These are phyloP conservation scores for Panicum virgatum DNA, from an alignment of 202 grass and related monocot species.

Conservation along the genomic window DNA sequence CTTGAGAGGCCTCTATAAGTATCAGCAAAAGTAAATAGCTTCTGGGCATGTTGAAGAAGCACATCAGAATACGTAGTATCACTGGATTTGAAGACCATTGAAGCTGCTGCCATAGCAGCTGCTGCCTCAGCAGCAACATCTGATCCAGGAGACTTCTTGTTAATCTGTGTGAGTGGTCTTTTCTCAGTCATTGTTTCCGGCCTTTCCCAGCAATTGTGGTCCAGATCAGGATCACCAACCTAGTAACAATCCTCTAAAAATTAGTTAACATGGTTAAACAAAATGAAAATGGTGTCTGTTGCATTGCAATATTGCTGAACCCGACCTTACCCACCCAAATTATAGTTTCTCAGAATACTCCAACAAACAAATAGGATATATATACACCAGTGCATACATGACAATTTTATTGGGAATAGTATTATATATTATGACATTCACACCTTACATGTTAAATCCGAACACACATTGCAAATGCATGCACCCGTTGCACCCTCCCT, in stretches of 20 bases:
- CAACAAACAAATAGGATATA: constrained; percentile 1
- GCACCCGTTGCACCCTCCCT: background rate
- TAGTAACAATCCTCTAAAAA: constrained; percentile 26
- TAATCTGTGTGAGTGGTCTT: constrained; percentile 82
- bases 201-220: constrained; percentile 98
- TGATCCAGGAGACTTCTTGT: constrained; percentile 74
- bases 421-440: constrained; percentile 17
- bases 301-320: background rate
- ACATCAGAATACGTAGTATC: constrained; percentile 75
- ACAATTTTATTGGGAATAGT: background rate
- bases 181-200: constrained; percentile 91
- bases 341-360: background rate
- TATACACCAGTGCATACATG: background rate
- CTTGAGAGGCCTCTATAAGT: constrained; percentile 73
- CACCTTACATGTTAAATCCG: background rate
- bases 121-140: constrained; percentile 93
- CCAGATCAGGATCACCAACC: constrained; percentile 95
- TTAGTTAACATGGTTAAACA: background rate
- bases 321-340: background rate
- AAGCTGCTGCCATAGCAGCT: constrained; percentile 91
- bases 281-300: background rate
- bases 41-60: constrained; percentile 90
- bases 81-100: constrained; percentile 85
- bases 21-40: constrained; percentile 93
- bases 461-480: background rate